Base-by-base conservation (phyloP, 257 asterid genomes). In the Capsicum baccatum region DNA sequence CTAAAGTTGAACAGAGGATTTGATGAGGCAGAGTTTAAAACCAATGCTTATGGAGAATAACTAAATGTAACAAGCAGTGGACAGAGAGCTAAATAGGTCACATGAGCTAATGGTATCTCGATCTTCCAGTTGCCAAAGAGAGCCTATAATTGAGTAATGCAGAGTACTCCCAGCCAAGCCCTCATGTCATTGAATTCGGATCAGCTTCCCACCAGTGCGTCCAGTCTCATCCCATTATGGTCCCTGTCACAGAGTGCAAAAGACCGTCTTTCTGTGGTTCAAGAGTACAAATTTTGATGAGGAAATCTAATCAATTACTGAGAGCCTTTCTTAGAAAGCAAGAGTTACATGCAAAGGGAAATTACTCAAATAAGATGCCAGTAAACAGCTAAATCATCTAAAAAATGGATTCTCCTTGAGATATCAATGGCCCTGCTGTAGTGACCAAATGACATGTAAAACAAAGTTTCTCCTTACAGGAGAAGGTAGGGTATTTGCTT, bases 371-470 rank as follows among this genome's bases (percentile, higher is more conserved):
- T 10, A 73, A n/a, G 59, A 73, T 47, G 80, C 42, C 58, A n/a
- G 58, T 47, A 73, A 6, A 62, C 68, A 47, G 57, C 13, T 44
- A n/a, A 37, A 70, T 5, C 17, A 42, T 70, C 55, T 44, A 17
- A 47, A 71, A 71, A 26, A 39, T 70, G 52, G 44, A 42, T 42
- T 58, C n/a, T 48, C 42, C 19, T 48, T 48, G 26, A 74, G 42
- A 54, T 73, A 73, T 19, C 80, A 19, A 74, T 48, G 80, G 14
- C 80, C 59, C 59, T 73, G 6, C 19, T 47, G 59, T 47, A 44
- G 80, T 48, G n/a, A 42, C 44, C 12, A 21, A 12, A 9, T 44
- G 4, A 66, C 47, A 66, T 35, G 9, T 66, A 66, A 66, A 13
- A 26, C 26, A 63, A 63, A 35, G 74, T 12, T 35, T 66, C 4